Evolutionary conservation across 202 grass and related monocot species (phyloP), one percentile per base, ranked within the genome.

Genomic region (Carex sylvatica): DNA sequence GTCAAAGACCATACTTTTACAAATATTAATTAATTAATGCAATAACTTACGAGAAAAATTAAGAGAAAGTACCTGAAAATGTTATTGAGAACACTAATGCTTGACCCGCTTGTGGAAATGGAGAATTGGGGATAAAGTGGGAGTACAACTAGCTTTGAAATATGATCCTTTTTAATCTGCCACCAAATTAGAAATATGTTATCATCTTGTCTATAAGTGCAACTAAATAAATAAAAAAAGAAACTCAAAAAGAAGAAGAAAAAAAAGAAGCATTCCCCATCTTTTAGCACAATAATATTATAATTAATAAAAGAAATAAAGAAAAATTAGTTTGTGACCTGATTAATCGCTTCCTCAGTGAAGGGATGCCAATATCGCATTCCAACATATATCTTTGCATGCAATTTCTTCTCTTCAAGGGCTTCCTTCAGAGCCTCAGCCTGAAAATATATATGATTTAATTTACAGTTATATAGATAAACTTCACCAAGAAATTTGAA

Each of bases 341-440:
- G 95, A 93, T 91, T 86, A 84, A 98, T 83, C 58, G 95, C 95
- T 87, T 98, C 95, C 87, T 98, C 95, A 9, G 91, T 98, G 80
- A 95, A 98, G 20, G 95, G 95, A 65, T 98, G 78, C 95, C 95
- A 98, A 80, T 98, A 98, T 12, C 95, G 78, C 95, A 98, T 98
- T 65, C 90, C 95, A 74, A 98, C 88, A 90, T 98, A 98, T 52
- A 98, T 84, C 61, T 98, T 88, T 77, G 89, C 92, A 61, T 91
- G 80, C 70, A 95, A 68, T 54, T 93, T 84, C 86, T 93, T 98
- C 53, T 86, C 87, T 87, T 91, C 64, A 78, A 98, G 84, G 31
- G 89, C 82, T 80, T 83, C 19, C 83, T 95, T 93, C 84, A 98
- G 86, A 72, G 95, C 92, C 89, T 90, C 85, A 70, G 90, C 92